These are phyloP conservation scores for Candida ficus DNA, from an alignment of 805 yeast genomes.

Conservation along the genomic window DNA sequence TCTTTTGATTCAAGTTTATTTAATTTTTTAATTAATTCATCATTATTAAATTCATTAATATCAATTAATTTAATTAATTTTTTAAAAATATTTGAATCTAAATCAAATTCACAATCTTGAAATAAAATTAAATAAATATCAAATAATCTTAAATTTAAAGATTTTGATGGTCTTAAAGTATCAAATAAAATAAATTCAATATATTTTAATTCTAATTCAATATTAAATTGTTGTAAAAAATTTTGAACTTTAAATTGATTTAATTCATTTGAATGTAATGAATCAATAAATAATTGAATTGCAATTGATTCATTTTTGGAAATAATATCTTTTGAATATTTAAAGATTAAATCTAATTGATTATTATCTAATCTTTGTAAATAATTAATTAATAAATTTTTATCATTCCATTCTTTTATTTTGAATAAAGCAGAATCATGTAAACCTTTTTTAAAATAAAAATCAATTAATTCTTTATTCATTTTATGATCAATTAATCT, in stretches of 20 bases:
- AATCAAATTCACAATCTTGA: conserved; percentile 8
- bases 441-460: conserved; percentile 55
- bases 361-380: conserved; percentile 48
- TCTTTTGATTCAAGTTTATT: conserved; percentile 37
- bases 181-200: conserved; percentile 45
- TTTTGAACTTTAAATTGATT: conserved; percentile 45
- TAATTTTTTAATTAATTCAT: conserved; percentile 45
- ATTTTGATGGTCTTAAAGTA: conserved; percentile 28
- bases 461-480: conserved; percentile 70
- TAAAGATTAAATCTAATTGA: conserved; percentile 48
- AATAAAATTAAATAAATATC: conserved; percentile 36
- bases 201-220: conserved; percentile 38
- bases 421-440: conserved; percentile 62
- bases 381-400: conserved; percentile 41
- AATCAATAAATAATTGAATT: conserved; percentile 53
- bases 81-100: conserved; percentile 19
- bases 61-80: conserved; percentile 33
- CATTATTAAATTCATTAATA: conserved; percentile 9
- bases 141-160: conserved; percentile 40
- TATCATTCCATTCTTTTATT: conserved; percentile 34
- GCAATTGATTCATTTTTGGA: conserved; percentile 31
- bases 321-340: conserved; percentile 35
- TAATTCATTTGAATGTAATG: conserved; percentile 43
- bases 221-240: conserved; percentile 41
- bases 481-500: conserved; percentile 43